phyloP scores from a whole-genome alignment of 2,329 filamentous ascomycete genomes.

The Sporothrix curviconia region DNA sequence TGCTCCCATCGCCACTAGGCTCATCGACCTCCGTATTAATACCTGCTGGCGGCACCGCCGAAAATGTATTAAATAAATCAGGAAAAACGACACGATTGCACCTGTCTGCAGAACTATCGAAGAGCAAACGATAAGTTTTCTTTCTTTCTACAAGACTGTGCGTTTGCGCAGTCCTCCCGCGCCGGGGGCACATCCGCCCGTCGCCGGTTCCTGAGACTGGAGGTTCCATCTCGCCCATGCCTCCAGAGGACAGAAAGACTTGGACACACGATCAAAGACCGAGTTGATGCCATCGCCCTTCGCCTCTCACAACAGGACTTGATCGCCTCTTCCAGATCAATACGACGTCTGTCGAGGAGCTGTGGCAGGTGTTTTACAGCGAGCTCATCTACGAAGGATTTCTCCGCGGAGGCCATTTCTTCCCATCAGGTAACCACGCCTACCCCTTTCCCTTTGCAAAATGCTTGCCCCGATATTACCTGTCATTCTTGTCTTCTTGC shows the following conservation, averaged over 20 bases:
- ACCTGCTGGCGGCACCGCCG: not conserved
- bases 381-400: constrained; percentile 55
- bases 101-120: constrained; percentile 41
- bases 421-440: constrained; percentile 46
- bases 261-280: constrained; percentile 53
- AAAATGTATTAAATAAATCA: constrained; percentile 27
- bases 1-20: constrained; percentile 17
- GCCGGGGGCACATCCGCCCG: no score
- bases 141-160: constrained; percentile 34
- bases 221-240: constrained; percentile 13
- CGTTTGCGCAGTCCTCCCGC: constrained; percentile 35
- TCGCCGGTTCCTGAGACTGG: no score
- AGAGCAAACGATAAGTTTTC: constrained; percentile 47
- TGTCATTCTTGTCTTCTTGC: not conserved
- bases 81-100: constrained; percentile 35
- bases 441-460: not conserved
- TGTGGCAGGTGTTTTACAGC: constrained; percentile 54
- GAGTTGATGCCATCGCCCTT: constrained; percentile 51
- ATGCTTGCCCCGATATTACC: not conserved
- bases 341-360: constrained; percentile 35
- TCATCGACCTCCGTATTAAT: not conserved
- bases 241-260: constrained; percentile 34
- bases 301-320: constrained; percentile 40
- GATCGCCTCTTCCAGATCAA: constrained; percentile 1
- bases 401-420: constrained; percentile 45